These are phyloP conservation scores for Phytophthora sp. DNA, from an alignment of 352 stramenopile species.

Conservation along the genomic window DNA sequence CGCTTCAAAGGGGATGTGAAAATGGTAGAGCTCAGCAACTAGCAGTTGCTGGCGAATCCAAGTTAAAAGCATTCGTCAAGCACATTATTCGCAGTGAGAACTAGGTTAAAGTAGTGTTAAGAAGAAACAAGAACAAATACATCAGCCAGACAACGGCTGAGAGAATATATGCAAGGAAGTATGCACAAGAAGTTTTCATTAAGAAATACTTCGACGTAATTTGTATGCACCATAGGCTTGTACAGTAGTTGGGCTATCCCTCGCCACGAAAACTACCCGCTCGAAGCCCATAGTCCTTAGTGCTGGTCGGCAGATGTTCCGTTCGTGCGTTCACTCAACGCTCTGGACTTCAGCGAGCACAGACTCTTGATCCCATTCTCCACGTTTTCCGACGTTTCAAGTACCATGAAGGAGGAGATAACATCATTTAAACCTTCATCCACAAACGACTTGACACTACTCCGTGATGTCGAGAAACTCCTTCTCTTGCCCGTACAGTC, in stretches of 20 bases:
- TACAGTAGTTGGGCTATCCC: background rate
- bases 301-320: no score
- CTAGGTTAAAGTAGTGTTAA: no score
- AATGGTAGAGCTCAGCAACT: no score
- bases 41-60: background rate
- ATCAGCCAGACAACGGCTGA: no score
- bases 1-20: background rate
- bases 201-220: no score
- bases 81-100: background rate
- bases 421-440: constrained; percentile 21
- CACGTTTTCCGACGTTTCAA: constrained; percentile 13
- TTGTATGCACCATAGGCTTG: background rate
- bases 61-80: background rate
- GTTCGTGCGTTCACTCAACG: background rate
- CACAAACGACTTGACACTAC: constrained; percentile 2
- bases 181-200: no score
- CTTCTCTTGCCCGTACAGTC: constrained; percentile 21
- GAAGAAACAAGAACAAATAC: no score
- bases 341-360: constrained; percentile 3
- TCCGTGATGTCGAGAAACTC: constrained; percentile 10
- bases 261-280: background rate
- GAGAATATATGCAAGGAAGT: no score
- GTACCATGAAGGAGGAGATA: constrained; percentile 26
- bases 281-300: background rate
- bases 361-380: constrained; percentile 16